These are phyloP conservation scores for Globisporangium camurandrum DNA, from an alignment of 352 stramenopile species.

Conservation along the genomic window DNA sequence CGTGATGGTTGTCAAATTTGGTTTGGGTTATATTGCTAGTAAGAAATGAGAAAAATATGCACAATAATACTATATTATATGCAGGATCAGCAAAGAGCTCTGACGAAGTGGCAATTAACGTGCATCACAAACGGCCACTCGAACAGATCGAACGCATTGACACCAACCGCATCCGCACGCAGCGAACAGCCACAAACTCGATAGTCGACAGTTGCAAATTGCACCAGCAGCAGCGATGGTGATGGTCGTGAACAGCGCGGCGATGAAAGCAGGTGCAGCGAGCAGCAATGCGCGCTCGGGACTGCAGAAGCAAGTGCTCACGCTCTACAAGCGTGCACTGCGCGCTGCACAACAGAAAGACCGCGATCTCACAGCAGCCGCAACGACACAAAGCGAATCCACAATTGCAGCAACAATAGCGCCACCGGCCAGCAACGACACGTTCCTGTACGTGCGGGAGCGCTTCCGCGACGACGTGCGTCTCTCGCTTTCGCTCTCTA, in stretches of 20 bases:
- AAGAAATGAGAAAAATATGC: no score
- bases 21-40: no score
- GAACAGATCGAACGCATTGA: no score
- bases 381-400: slow-evolving; percentile 8
- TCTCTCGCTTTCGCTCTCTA: background rate
- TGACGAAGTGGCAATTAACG: no score
- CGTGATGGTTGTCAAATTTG: background rate
- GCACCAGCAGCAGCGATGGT: slow-evolving; percentile 1
- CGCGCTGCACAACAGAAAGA: slow-evolving; percentile 57
- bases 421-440: slow-evolving; percentile 8
- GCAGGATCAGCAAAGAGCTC: no score
- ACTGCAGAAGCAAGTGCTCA: slow-evolving; percentile 70
- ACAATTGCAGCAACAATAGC: background rate
- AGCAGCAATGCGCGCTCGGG: slow-evolving; percentile 38
- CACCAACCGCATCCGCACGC: no score
- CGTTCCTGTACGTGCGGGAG: slow-evolving; percentile 55
- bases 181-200: no score
- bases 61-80: no score
- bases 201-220: no score
- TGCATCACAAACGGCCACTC: no score
- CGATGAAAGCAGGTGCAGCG: slow-evolving; percentile 9
- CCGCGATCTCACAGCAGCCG: slow-evolving; percentile 6
- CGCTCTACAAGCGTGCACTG: slow-evolving; percentile 62
- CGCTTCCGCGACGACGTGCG: slow-evolving; percentile 71
- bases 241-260: slow-evolving; percentile 15